phyloP scores from a whole-genome alignment of 345 rosid genomes.

The Salix arbutifolia region DNA sequence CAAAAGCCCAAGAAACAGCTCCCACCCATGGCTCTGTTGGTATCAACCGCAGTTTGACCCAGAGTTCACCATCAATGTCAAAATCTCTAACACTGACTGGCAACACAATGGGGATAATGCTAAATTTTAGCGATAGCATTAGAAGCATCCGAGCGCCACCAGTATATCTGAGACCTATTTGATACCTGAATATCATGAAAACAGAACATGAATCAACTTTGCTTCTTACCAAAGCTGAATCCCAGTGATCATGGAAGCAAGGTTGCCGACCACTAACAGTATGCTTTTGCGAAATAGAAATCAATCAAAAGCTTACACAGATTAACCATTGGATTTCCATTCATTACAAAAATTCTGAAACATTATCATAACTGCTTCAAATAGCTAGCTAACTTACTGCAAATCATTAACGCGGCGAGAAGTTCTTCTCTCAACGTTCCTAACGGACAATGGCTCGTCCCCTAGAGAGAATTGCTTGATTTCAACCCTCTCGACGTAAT shows the following conservation, averaged over 20 bases:
- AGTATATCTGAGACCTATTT: constrained; percentile 91
- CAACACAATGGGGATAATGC: constrained; percentile 73
- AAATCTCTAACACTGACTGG: constrained; percentile 94
- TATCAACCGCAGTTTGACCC: constrained; percentile 92
- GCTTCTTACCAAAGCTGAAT: not conserved
- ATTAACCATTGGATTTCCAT: not conserved
- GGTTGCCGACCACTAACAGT: not conserved
- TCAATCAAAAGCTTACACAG: not conserved
- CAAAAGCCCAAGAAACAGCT: constrained; percentile 94
- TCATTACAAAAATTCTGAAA: not conserved
- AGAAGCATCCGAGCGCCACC: constrained; percentile 95
- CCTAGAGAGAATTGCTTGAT: constrained; percentile 92
- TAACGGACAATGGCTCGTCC: constrained; percentile 88
- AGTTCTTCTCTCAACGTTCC: constrained; percentile 92
- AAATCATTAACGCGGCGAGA: constrained; percentile 89
- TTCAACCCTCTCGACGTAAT: constrained; percentile 86
- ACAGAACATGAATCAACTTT: constrained; percentile 16
- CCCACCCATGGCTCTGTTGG: constrained; percentile 94
- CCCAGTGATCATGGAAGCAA: not conserved
- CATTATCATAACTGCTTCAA: not conserved
- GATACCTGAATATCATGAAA: constrained; percentile 59
- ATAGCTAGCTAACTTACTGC: constrained; percentile 57
- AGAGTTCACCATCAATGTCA: constrained; percentile 98
- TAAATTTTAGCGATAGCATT: constrained; percentile 79
- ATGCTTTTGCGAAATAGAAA: not conserved